Evolutionary conservation across 2,329 filamentous ascomycete species (phyloP).

Genomic region (Xylariomycetidae sp.): DNA sequence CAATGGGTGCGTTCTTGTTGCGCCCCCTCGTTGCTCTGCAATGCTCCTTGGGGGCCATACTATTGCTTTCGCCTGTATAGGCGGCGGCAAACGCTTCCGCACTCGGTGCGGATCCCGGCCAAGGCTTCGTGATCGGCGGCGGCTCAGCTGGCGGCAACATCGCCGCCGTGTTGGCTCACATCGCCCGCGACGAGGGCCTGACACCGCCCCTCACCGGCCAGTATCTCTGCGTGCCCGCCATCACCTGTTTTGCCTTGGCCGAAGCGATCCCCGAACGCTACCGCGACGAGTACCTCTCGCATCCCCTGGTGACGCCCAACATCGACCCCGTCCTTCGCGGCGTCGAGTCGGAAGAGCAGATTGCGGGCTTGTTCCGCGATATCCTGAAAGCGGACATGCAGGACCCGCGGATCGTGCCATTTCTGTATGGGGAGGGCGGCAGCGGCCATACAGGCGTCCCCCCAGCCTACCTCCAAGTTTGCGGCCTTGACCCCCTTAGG

Average conservation of each 20-base stretch:
- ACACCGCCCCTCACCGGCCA: conserved; percentile 39
- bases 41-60: neutral
- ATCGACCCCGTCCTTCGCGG: conserved; percentile 15
- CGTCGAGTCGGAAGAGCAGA: conserved; percentile 2
- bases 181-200: conserved; percentile 33
- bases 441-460: conserved; percentile 30
- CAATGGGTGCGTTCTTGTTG: conserved; percentile 30
- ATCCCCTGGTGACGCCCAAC: conserved; percentile 17
- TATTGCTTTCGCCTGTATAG: conserved; percentile 2
- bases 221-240: conserved; percentile 36
- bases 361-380: neutral
- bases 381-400: conserved; percentile 7
- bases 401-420: conserved; percentile 14
- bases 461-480: conserved; percentile 42
- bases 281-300: conserved; percentile 20
- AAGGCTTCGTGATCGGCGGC: conserved; percentile 44
- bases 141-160: conserved; percentile 40
- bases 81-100: conserved; percentile 31
- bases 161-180: conserved; percentile 31
- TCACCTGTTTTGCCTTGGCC: conserved; percentile 17
- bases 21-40: neutral
- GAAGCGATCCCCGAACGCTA: conserved; percentile 17
- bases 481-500: conserved; percentile 42
- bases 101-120: conserved; percentile 33
- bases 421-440: conserved; percentile 12